Base-by-base conservation (phyloP, 768 basidiomycete species). In the Lentinula raphanica region DNA sequence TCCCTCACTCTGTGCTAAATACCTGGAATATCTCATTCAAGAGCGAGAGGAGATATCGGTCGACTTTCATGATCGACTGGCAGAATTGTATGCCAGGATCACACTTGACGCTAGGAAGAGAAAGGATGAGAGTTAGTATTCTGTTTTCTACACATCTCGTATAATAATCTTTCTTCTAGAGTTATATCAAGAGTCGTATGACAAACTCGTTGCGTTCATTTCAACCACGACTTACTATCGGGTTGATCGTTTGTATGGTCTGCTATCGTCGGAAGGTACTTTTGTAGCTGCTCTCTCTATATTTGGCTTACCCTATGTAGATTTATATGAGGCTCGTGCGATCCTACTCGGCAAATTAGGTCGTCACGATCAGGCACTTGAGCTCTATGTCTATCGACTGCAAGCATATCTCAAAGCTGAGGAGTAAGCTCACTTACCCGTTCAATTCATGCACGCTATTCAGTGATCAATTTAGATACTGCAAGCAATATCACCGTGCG, bases 281-380 rank as follows among this genome's bases (percentile, higher is more conserved):
- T 76, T 64, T 6, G 7, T 40, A 15, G 39, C 44, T 19, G 5
- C 53, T 58, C 13, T 51, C 19, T 40, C 27, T 23, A 17, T 49
- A 27, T 38, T 7, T 25, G 56, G 39, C 50, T 31, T 17, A 29
- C 48, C 6, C 32, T 5, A 64, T 44, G 5, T 44, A 94, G 94
- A 93, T 64, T 77, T 97, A 38, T 93, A 83, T 59, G 94, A 98
- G 70, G 94, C 92, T 15, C 86, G 94, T 40, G 97, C 97, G 0
- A 86, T 98, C 59, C 79, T 99, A 6, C 76, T 98, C 9, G 97
- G 97, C 9, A 81, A 90, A 45, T 78, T 98, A 60, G 93, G 90
- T 1, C 85, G 92, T 55, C 96, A 98, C 60, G 93, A 97, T 60
- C 92, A 88, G 60, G 94, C 96, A 0, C 81, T 98, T n/a, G 92